Evolutionary conservation across 257 asterid genomes (phyloP).

Genomic region (Plantago elongata): DNA sequence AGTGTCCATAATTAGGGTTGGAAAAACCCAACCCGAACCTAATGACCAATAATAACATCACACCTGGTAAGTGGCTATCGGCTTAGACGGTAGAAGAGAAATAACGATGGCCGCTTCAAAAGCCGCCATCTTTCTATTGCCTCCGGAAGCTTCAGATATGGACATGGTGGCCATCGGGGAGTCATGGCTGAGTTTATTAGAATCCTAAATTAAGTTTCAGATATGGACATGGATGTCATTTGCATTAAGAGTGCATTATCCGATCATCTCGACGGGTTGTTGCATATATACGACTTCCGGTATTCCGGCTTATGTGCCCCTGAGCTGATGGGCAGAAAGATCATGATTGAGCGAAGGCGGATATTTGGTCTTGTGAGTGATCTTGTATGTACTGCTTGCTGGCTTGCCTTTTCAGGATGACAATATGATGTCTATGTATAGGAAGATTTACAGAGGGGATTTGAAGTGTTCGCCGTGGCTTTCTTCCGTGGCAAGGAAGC

Average conservation of each 20-base stretch:
- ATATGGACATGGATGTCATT: too few relatives aligned
- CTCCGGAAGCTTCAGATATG: too few relatives aligned
- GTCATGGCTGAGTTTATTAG: too few relatives aligned
- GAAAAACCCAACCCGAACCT: too few relatives aligned
- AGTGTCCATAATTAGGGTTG: too few relatives aligned
- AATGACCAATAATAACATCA: too few relatives aligned
- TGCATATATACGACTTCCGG: constrained; percentile 40
- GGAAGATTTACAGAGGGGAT: constrained; percentile 43
- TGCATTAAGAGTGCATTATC: constrained; percentile 32
- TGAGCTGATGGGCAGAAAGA: constrained; percentile 35
- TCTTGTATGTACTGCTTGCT: constrained; percentile 32
- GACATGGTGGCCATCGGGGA: too few relatives aligned
- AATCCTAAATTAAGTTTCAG: too few relatives aligned
- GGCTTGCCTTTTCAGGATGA: constrained; percentile 49
- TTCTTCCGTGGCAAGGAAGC: constrained; percentile 30
- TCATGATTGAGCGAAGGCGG: constrained; percentile 35
- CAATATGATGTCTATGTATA: constrained; percentile 30
- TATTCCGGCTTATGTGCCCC: constrained; percentile 40
- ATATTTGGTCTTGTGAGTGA: constrained; percentile 54
- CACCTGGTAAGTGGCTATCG: too few relatives aligned
- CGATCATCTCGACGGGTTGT: constrained; percentile 35
- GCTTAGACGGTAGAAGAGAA: too few relatives aligned
- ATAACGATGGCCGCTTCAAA: too few relatives aligned
- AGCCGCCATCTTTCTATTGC: too few relatives aligned
- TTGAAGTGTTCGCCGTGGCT: constrained; percentile 49